Evolutionary conservation across 129 eudicot species (phyloP).

Genomic region (Chrysanthemum makinoi): DNA sequence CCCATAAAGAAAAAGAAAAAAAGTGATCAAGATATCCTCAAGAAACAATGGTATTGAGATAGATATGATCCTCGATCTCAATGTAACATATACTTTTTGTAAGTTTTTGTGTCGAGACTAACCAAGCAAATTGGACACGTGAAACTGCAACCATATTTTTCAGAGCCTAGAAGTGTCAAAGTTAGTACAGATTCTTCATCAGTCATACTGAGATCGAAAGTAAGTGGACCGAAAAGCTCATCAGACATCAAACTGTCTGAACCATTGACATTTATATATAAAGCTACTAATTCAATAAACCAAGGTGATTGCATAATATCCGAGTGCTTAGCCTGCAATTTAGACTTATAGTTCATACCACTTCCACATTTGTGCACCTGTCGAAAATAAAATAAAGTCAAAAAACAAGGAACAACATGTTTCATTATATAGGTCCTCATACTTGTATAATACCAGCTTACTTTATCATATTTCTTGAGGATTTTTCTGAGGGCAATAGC

Average conservation of each 20-base stretch:
- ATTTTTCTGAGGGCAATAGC: slow-evolving; percentile 50
- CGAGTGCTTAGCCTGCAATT: slow-evolving; percentile 36
- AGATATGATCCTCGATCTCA: too few species aligned
- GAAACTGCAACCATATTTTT: slow-evolving; percentile 41
- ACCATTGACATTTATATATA: slow-evolving; percentile 43
- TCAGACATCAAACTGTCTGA: slow-evolving; percentile 20
- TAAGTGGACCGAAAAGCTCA: slow-evolving; percentile 28
- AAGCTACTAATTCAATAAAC: slow-evolving; percentile 59
- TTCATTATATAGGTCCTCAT: background rate
- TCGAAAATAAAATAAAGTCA: background rate
- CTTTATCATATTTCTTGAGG: slow-evolving; percentile 65
- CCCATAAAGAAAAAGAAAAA: too few species aligned
- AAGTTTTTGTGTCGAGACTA: background rate
- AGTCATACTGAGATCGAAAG: slow-evolving; percentile 27
- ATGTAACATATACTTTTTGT: too few species aligned
- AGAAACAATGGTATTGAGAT: too few species aligned
- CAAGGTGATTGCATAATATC: slow-evolving; percentile 69
- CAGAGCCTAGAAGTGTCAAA: slow-evolving; percentile 36
- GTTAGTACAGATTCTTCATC: slow-evolving; percentile 33
- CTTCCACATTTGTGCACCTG: slow-evolving; percentile 50
- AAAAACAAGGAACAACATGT: background rate
- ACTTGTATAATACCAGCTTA: slow-evolving; percentile 3
- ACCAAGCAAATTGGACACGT: slow-evolving; percentile 69
- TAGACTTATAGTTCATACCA: slow-evolving; percentile 50
- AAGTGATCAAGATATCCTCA: too few species aligned